These are phyloP conservation scores for Coemansia sp. DNA, from an alignment of 192 early-diverging fungal genomes.

Conservation along the genomic window DNA sequence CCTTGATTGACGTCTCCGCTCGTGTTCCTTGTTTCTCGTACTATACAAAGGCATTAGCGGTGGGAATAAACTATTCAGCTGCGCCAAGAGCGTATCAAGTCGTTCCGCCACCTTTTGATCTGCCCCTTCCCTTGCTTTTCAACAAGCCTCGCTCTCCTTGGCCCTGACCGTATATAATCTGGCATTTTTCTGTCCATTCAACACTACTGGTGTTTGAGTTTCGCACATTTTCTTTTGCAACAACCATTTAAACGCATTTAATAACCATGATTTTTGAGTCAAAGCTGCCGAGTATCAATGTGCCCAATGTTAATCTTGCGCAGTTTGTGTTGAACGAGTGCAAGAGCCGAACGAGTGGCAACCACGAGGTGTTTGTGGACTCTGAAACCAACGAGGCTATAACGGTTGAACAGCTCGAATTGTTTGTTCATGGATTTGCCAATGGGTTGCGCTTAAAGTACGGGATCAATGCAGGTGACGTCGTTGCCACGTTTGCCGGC, in stretches of 20 bases:
- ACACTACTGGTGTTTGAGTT: not conserved
- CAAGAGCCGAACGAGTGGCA: constrained; percentile 2
- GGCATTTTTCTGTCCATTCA: not conserved
- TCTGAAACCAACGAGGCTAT: constrained; percentile 18
- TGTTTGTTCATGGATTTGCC: constrained; percentile 17
- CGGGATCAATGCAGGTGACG: constrained; percentile 66
- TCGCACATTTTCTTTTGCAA: not conserved
- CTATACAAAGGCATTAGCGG: not conserved
- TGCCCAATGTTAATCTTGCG: constrained; percentile 25
- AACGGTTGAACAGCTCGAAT: constrained; percentile 22
- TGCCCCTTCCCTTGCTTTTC: not conserved
- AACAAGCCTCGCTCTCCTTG: not conserved
- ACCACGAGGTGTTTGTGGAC: constrained; percentile 41
- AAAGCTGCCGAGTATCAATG: constrained; percentile 29
- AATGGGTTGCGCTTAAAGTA: constrained; percentile 28
- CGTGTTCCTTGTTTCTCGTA: not conserved
- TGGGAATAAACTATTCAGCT: not conserved
- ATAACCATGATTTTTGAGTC: constrained; percentile 24
- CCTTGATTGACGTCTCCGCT: too few species aligned
- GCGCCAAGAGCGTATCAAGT: not conserved
- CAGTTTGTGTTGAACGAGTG: constrained; percentile 34
- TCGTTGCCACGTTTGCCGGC: constrained; percentile 58
- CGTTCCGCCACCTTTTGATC: not conserved
- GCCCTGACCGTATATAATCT: not conserved
- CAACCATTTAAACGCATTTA: not conserved